These are phyloP conservation scores for Wickerhamiella sergipiensis DNA, from an alignment of 805 yeast genomes.

Conservation along the genomic window DNA sequence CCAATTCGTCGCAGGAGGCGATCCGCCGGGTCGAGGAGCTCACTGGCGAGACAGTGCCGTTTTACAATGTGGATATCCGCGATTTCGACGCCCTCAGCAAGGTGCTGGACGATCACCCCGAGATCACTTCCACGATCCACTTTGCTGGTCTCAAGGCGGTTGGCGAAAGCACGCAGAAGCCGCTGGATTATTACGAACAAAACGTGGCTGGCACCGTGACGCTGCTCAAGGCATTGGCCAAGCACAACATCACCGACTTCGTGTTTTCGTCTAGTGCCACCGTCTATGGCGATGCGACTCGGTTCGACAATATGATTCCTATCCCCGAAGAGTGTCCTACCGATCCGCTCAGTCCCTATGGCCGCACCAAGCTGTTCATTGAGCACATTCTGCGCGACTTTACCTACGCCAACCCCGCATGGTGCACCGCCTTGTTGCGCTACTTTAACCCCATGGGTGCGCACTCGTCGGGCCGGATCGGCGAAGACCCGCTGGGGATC, in stretches of 20 bases:
- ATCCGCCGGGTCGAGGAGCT: conserved; percentile 46
- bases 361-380: conserved; percentile 52
- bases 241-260: conserved; percentile 34
- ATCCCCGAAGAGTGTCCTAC: conserved; percentile 68
- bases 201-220: conserved; percentile 53
- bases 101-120: conserved; percentile 35
- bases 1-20: conserved; percentile 55
- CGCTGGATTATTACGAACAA: conserved; percentile 53
- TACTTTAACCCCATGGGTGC: conserved; percentile 83
- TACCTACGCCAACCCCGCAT: conserved; percentile 27
- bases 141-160: conserved; percentile 79
- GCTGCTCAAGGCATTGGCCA: conserved; percentile 40
- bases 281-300: conserved; percentile 69
- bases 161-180: conserved; percentile 58
- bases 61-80: conserved; percentile 43
- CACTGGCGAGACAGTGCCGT: conserved; percentile 35
- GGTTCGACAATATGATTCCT: conserved; percentile 60
- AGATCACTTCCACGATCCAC: conserved; percentile 51
- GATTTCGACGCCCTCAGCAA: conserved; percentile 35
- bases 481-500: conserved; percentile 68
- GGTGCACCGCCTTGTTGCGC: conserved; percentile 45
- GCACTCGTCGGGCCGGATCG: conserved; percentile 66
- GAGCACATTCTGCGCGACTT: conserved; percentile 50
- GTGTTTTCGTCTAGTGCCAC: conserved; percentile 75
- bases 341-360: conserved; percentile 68